Evolutionary conservation across 805 yeast genomes (phyloP).

Genomic region (Kurtzmaniella fragi): DNA sequence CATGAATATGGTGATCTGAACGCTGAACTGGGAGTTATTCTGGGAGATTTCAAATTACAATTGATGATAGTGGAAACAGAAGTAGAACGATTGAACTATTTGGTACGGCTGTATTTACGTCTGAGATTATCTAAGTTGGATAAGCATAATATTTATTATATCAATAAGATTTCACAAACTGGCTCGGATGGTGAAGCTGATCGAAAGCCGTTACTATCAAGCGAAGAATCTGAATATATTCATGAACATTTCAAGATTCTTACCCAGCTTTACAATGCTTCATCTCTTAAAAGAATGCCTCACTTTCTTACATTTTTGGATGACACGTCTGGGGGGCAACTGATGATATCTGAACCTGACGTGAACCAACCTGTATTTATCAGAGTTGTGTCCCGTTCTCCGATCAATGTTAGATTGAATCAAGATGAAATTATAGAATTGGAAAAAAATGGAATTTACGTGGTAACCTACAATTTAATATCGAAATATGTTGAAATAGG

Average conservation of each 20-base stretch:
- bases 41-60: slow-evolving; percentile 63
- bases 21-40: slow-evolving; percentile 26
- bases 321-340: slow-evolving; percentile 53
- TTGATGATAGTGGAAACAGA: slow-evolving; percentile 87
- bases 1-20: slow-evolving; percentile 66
- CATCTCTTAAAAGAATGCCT: slow-evolving; percentile 68
- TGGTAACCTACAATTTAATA: slow-evolving; percentile 56
- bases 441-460: slow-evolving; percentile 64
- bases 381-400: slow-evolving; percentile 33
- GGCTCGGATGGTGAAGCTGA: slow-evolving; percentile 11
- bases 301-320: slow-evolving; percentile 65
- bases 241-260: slow-evolving; percentile 61
- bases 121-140: slow-evolving; percentile 75
- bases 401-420: slow-evolving; percentile 21
- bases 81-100: slow-evolving; percentile 77
- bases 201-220: slow-evolving; percentile 35
- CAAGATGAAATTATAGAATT: slow-evolving; percentile 52
- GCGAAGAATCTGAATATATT: slow-evolving; percentile 62
- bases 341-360: slow-evolving; percentile 81
- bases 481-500: slow-evolving; percentile 29
- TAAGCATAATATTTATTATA: slow-evolving; percentile 55
- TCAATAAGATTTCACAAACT: slow-evolving; percentile 24
- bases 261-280: slow-evolving; percentile 58
- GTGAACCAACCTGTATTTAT: slow-evolving; percentile 74
- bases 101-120: slow-evolving; percentile 77